Evolutionary conservation across 169 alveolate species (phyloP).

Genomic region (Theileria annulata): DNA sequence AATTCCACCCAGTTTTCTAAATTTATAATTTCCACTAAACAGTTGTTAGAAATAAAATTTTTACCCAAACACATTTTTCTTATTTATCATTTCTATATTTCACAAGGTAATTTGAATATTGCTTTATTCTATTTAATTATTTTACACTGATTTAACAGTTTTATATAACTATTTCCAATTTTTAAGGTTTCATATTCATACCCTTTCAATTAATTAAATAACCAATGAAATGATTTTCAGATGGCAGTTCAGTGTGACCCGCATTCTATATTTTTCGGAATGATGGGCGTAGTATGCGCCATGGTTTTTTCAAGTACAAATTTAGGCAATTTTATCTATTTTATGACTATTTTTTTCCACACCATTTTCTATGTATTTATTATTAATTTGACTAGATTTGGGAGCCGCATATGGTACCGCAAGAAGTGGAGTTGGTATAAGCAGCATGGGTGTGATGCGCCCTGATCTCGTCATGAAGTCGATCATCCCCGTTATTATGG

Average conservation of each 20-base stretch:
- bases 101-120: constrained; percentile 1
- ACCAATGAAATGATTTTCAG: constrained; percentile 5
- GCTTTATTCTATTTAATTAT: background rate
- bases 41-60: background rate
- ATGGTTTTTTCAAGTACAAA: constrained; percentile 93
- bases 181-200: background rate
- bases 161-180: background rate
- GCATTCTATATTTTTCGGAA: constrained; percentile 94
- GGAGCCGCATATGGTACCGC: constrained; percentile 99
- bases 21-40: background rate
- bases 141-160: background rate
- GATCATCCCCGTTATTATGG: constrained; percentile 99
- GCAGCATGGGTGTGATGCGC: constrained; percentile 99
- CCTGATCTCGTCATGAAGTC: constrained; percentile 99
- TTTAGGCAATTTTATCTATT: background rate
- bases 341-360: background rate
- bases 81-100: constrained; percentile 1
- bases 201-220: background rate
- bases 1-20: background rate
- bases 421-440: constrained; percentile 98
- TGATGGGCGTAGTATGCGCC: constrained; percentile 98
- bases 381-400: constrained; percentile 81
- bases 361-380: background rate
- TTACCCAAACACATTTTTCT: background rate
- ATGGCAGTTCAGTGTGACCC: constrained; percentile 84